phyloP scores from a whole-genome alignment of 2,329 filamentous ascomycete genomes.

The Ophiognomonia clavigignenti-juglandacearum region DNA sequence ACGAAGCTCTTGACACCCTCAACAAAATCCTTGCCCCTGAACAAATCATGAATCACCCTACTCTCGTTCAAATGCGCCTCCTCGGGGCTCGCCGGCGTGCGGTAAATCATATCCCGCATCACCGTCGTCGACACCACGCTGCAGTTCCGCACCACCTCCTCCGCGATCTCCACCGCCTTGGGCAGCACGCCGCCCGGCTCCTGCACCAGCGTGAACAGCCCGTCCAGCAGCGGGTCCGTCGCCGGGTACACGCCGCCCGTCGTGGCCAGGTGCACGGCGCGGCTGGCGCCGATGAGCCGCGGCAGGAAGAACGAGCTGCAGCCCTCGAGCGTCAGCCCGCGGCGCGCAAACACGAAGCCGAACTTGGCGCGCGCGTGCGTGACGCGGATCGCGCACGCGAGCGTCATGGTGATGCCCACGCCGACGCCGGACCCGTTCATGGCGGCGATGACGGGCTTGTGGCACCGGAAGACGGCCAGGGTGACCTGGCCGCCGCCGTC shows the following conservation, averaged over 20 bases:
- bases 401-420: conserved; percentile 57
- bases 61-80: conserved; percentile 67
- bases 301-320: conserved; percentile 69
- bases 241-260: conserved; percentile 59
- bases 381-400: conserved; percentile 49
- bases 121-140: conserved; percentile 59
- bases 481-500: conserved; percentile 49
- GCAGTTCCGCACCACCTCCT: conserved; percentile 62
- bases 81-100: conserved; percentile 55
- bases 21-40: conserved; percentile 52
- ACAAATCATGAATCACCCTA: conserved; percentile 56
- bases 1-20: conserved; percentile 67
- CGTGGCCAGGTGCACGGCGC: conserved; percentile 61
- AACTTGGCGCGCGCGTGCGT: conserved; percentile 57
- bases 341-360: conserved; percentile 68
- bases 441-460: conserved; percentile 54
- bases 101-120: conserved; percentile 69
- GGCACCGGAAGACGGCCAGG: conserved; percentile 51
- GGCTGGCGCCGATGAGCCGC: conserved; percentile 59
- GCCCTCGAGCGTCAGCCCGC: conserved; percentile 69
- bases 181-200: conserved; percentile 54
- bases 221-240: conserved; percentile 45
- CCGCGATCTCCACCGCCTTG: conserved; percentile 60
- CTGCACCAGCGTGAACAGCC: conserved; percentile 59
- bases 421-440: conserved; percentile 57